Conservation (phyloP, 208 protist genomes). For the Leishmania braziliensis region DNA sequence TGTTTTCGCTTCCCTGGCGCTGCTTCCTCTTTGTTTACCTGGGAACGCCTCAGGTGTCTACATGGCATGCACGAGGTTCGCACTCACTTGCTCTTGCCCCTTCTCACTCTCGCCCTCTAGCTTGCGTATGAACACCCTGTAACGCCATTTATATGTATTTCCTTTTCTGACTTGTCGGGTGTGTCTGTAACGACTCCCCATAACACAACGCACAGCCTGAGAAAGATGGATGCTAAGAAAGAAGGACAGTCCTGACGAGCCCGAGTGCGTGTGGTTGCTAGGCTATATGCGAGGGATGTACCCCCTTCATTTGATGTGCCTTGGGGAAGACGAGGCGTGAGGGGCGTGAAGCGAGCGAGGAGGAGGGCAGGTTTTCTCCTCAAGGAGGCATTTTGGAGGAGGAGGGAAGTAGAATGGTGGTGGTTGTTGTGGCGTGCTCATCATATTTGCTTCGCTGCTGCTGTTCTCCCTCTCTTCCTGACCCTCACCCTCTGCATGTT, state of each 20-base stretch:
- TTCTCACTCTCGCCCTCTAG: neutral
- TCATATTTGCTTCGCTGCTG: neutral
- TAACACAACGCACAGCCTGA: neutral
- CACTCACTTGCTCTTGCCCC: neutral
- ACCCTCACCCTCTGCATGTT: neutral
- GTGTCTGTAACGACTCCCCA: slow-evolving; percentile 6
- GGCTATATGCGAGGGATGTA: neutral
- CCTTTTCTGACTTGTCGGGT: neutral
- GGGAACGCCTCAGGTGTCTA: neutral
- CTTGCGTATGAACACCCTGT: neutral
- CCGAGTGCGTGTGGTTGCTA: neutral
- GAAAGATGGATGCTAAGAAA: neutral
- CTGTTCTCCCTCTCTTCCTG: neutral
- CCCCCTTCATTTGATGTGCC: neutral
- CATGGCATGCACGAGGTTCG: neutral
- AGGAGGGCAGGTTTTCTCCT: neutral
- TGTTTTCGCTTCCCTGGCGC: neutral
- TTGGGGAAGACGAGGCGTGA: neutral
- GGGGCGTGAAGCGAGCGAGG: neutral
- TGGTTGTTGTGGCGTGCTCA: neutral
- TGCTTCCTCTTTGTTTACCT: neutral
- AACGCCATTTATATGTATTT: slow-evolving; percentile 2
- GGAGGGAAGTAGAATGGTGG: neutral
- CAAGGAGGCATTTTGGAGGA: neutral
- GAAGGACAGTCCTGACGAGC: neutral